Percentiles rank a stretch among this genome's conserved stretches.
These are phyloP conservation scores for Ophiostoma angusticollis DNA, from an alignment of 2,329 filamentous ascomycete species.

Conservation along the genomic window DNA sequence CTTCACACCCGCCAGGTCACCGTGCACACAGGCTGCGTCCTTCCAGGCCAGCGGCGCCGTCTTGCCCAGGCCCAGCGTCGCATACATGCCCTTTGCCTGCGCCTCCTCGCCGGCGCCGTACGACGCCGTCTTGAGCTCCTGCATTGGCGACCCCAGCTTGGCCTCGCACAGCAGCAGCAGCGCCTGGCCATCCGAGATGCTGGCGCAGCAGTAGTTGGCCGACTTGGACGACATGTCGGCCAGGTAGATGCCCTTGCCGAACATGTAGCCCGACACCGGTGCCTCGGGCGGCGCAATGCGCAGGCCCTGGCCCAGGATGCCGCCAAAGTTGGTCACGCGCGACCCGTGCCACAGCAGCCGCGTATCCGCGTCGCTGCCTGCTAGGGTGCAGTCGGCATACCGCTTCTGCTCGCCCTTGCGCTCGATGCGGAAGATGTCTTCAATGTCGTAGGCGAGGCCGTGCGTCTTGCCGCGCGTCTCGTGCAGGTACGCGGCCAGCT, in stretches of 20 bases:
- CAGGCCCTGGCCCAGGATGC: constrained; percentile 71
- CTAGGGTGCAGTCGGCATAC: constrained; percentile 45
- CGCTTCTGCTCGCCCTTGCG: constrained; percentile 58
- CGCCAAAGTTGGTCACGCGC: constrained; percentile 70
- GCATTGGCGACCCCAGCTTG: constrained; percentile 64
- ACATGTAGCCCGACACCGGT: constrained; percentile 72
- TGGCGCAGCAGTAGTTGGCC: constrained; percentile 58
- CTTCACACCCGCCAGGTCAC: constrained; percentile 50
- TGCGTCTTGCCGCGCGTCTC: constrained; percentile 59
- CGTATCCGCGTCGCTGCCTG: constrained; percentile 44
- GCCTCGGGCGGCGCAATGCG: constrained; percentile 83
- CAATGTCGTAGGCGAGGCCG: constrained; percentile 41
- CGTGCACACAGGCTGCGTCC: constrained; percentile 55
- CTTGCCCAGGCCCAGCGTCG: constrained; percentile 58
- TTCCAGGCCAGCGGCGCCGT: constrained; percentile 60
- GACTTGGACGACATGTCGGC: constrained; percentile 78
- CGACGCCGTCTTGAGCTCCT: constrained; percentile 43
- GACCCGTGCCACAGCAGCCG: constrained; percentile 83
- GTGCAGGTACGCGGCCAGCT: constrained; percentile 54
- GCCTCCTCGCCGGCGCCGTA: constrained; percentile 54
- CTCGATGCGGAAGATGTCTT: constrained; percentile 74
- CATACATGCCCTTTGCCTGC: constrained; percentile 43
- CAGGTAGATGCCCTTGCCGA: constrained; percentile 80
- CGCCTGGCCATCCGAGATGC: constrained; percentile 52
- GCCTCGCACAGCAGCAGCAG: constrained; percentile 76